Evolutionary conservation across 257 asterid species (phyloP).

Genomic region (Vinca minor): DNA sequence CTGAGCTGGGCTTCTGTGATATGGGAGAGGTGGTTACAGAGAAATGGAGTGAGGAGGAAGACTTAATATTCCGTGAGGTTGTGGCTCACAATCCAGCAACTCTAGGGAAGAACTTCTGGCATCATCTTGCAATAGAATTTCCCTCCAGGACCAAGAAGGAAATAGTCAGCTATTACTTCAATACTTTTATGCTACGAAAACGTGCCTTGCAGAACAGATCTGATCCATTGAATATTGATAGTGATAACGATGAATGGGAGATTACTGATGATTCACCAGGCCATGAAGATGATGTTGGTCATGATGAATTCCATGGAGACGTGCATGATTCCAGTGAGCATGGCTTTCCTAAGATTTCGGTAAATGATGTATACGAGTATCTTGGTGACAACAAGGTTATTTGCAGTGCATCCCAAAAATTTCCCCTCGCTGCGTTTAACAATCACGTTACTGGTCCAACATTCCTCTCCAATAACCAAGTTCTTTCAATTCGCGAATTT

Average conservation of each 20-base stretch:
- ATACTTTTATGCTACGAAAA: constrained; percentile 28
- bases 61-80: constrained; percentile 27
- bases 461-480: not conserved
- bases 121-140: constrained; percentile 22
- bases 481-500: too few species aligned
- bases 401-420: constrained; percentile 5
- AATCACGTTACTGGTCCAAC: not conserved
- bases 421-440: not conserved
- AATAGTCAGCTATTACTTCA: constrained; percentile 34
- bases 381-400: constrained; percentile 8
- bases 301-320: constrained; percentile 8
- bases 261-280: constrained; percentile 17
- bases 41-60: constrained; percentile 33
- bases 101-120: constrained; percentile 30
- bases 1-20: constrained; percentile 25
- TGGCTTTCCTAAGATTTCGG: constrained; percentile 6
- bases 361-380: constrained; percentile 1
- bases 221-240: constrained; percentile 25
- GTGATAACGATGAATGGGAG: constrained; percentile 34
- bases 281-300: constrained; percentile 16
- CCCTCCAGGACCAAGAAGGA: constrained; percentile 32
- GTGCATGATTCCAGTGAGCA: constrained; percentile 8
- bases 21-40: constrained; percentile 33
- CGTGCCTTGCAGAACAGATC: constrained; percentile 37
- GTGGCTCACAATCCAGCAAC: constrained; percentile 26